phyloP scores from a whole-genome alignment of 805 yeast species.

The Zygotorulaspora chibaensis region DNA sequence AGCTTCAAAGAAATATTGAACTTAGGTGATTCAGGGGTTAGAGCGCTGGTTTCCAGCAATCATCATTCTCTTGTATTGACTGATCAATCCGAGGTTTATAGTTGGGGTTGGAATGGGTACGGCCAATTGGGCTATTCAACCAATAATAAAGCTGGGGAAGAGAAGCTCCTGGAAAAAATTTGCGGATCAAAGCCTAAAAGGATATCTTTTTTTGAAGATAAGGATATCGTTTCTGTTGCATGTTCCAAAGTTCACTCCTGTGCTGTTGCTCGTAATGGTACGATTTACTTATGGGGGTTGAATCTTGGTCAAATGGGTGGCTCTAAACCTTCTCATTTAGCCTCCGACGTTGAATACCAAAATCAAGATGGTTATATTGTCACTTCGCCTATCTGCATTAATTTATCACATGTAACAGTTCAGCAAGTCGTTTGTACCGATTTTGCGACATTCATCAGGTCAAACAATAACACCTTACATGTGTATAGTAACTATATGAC shows the following conservation, averaged over 20 bases:
- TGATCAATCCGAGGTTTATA: constrained; percentile 47
- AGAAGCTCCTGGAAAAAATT: constrained; percentile 24
- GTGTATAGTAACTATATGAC: constrained; percentile 56
- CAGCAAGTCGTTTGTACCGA: constrained; percentile 62
- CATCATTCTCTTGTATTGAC: constrained; percentile 66
- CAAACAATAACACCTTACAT: constrained; percentile 55
- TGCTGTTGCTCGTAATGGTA: constrained; percentile 48
- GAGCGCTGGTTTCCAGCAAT: constrained; percentile 49
- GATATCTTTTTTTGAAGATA: constrained; percentile 20
- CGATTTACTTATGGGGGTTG: constrained; percentile 68
- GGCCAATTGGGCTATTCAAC: constrained; percentile 62
- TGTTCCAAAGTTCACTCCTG: constrained; percentile 67
- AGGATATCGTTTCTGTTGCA: constrained; percentile 42
- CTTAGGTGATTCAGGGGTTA: constrained; percentile 34
- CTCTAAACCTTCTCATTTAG: constrained; percentile 36
- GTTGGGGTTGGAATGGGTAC: constrained; percentile 76
- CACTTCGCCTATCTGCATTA: constrained; percentile 18
- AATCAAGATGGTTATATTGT: constrained; percentile 39
- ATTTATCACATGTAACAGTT: constrained; percentile 35
- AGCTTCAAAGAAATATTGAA: constrained; percentile 42
- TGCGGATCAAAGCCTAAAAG: constrained; percentile 27
- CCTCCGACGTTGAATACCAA: constrained; percentile 42
- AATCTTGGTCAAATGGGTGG: constrained; percentile 78
- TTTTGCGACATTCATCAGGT: constrained; percentile 60
- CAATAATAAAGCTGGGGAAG: constrained; percentile 25